Evolutionary conservation across 176 grass and related monocot species (phyloP).

Genomic region (Oryza punctata): DNA sequence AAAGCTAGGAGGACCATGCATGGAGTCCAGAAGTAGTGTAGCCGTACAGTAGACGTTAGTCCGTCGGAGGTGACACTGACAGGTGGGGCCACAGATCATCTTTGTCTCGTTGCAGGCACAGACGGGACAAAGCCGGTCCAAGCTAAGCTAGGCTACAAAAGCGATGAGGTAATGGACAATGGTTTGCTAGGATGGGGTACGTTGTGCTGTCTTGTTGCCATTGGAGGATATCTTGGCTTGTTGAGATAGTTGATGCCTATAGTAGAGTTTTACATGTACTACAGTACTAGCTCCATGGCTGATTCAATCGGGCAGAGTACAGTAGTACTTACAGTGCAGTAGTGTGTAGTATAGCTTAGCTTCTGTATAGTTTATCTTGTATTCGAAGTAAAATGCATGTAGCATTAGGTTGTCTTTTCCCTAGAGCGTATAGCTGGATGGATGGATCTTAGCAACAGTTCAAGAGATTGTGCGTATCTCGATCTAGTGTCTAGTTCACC

Average conservation of each 20-base stretch:
- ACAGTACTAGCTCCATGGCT: not conserved
- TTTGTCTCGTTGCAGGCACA: conserved; percentile 32
- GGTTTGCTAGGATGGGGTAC: not conserved
- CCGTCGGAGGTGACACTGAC: not conserved
- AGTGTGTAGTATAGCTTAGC: not conserved
- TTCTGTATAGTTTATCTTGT: not conserved
- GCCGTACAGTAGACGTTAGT: not conserved
- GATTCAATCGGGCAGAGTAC: not conserved
- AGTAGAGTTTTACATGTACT: not conserved
- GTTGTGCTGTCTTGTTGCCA: not conserved
- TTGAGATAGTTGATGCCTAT: not conserved
- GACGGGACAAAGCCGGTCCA: conserved; percentile 43
- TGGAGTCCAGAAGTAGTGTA: not conserved
- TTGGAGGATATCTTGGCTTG: not conserved
- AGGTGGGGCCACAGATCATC: conserved; percentile 15
- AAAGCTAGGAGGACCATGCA: not conserved
- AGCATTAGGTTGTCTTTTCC: not conserved
- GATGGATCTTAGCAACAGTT: not conserved
- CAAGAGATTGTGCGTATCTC: not conserved
- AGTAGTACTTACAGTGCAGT: not conserved
- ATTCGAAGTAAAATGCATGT: not conserved
- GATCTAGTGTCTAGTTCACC: not conserved
- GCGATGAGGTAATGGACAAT: not conserved
- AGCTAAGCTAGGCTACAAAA: conserved; percentile 21
- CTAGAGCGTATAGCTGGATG: not conserved